A percentile compares a stretch with the other conserved stretches of the same genome.
phyloP scores from a whole-genome alignment of 164 flowering plant genomes.

The Magnolia officinalis region DNA sequence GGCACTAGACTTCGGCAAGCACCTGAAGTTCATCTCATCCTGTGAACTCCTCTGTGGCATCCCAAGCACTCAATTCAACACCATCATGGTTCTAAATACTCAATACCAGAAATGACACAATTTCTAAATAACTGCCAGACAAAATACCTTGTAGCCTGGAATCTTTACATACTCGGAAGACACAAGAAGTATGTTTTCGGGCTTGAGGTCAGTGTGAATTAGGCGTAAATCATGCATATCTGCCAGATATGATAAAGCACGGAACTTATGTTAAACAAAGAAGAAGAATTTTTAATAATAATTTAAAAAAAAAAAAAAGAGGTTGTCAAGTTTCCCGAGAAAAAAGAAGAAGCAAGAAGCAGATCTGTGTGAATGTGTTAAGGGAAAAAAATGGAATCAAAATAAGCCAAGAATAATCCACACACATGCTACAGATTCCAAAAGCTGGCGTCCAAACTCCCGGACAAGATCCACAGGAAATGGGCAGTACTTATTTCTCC shows the following conservation, averaged over 20 bases:
- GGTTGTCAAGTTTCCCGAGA: slow-evolving; percentile 16
- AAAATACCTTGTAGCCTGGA: slow-evolving; percentile 56
- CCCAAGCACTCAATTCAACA: slow-evolving; percentile 31
- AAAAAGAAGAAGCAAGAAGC: slow-evolving; percentile 18
- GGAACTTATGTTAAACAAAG: slow-evolving; percentile 14
- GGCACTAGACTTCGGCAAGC: slow-evolving; percentile 92
- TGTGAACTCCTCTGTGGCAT: slow-evolving; percentile 60
- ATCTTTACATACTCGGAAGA: slow-evolving; percentile 71
- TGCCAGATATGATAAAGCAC: slow-evolving; percentile 32
- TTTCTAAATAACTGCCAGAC: slow-evolving; percentile 18
- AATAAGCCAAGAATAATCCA: slow-evolving; percentile 39
- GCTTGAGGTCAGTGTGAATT: slow-evolving; percentile 94
- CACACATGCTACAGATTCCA: slow-evolving; percentile 99
- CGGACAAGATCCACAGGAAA: slow-evolving; percentile 94
- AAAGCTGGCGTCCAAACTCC: slow-evolving; percentile 91
- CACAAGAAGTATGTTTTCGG: slow-evolving; percentile 86
- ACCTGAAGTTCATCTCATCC: slow-evolving; percentile 51
- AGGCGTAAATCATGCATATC: slow-evolving; percentile 83
- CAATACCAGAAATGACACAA: slow-evolving; percentile 21
- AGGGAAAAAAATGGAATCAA: slow-evolving; percentile 13
- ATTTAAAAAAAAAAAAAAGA: background rate
- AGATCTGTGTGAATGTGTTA: slow-evolving; percentile 9
- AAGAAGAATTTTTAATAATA: background rate
- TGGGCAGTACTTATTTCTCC: slow-evolving; percentile 75
- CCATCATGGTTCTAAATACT: slow-evolving; percentile 19